phyloP scores from a whole-genome alignment of 2,329 filamentous ascomycete species.

The Seiridium cupressi region DNA sequence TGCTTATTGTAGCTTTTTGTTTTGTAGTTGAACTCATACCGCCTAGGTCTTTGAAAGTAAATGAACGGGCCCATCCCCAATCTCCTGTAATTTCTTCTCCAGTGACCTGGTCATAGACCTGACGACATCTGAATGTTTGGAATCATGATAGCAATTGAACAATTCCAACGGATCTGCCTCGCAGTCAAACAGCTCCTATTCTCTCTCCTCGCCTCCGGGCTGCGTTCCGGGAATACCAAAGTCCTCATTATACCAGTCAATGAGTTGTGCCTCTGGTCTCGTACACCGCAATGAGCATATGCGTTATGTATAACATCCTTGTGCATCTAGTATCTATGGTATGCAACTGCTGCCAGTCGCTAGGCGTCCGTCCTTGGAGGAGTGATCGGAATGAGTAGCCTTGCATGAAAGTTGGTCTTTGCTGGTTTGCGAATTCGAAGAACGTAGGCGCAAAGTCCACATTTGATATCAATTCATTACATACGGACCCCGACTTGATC shows the following conservation, averaged over 20 bases:
- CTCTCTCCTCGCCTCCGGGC: slow-evolving; percentile 38
- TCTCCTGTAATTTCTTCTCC: slow-evolving; percentile 49
- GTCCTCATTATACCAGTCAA: slow-evolving; percentile 55
- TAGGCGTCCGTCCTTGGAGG: slow-evolving; percentile 31
- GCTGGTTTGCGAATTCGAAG: slow-evolving; percentile 41
- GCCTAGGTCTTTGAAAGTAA: too few species aligned
- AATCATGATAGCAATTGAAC: slow-evolving; percentile 43
- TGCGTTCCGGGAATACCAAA: slow-evolving; percentile 43
- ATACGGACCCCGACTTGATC: slow-evolving; percentile 36
- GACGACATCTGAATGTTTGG: slow-evolving; percentile 34
- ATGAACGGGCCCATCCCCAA: slow-evolving; percentile 40
- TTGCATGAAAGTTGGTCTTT: slow-evolving; percentile 49
- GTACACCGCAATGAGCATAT: slow-evolving; percentile 50
- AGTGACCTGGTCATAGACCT: slow-evolving; percentile 37
- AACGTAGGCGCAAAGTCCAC: slow-evolving; percentile 53
- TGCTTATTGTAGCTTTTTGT: too few species aligned
- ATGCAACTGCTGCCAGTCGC: slow-evolving; percentile 49
- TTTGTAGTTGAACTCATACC: too few species aligned
- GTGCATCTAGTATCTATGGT: slow-evolving; percentile 58
- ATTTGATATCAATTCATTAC: slow-evolving; percentile 49
- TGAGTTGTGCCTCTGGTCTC: slow-evolving; percentile 51
- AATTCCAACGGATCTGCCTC: slow-evolving; percentile 47
- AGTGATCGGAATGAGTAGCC: slow-evolving; percentile 38
- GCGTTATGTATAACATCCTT: slow-evolving; percentile 47
- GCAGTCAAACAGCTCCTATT: slow-evolving; percentile 56